These are phyloP conservation scores for Phialophora macrospora DNA, from an alignment of 2,329 filamentous ascomycete genomes.

Conservation along the genomic window DNA sequence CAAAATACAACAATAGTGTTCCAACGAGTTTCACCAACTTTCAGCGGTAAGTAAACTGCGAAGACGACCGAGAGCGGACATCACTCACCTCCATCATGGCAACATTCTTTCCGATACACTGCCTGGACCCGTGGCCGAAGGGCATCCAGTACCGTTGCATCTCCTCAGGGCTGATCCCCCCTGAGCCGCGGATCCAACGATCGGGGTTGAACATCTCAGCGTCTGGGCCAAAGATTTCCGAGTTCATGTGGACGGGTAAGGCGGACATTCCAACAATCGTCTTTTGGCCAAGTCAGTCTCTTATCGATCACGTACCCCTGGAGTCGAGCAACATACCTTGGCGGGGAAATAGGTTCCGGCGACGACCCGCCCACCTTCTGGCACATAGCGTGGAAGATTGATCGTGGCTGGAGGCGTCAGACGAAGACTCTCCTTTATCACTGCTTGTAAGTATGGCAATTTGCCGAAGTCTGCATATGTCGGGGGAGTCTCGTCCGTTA, in stretches of 20 bases:
- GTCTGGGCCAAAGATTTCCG: slow-evolving; percentile 10
- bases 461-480: slow-evolving; percentile 15
- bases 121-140: slow-evolving; percentile 14
- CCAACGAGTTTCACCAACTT: neutral
- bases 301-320: neutral
- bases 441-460: slow-evolving; percentile 11
- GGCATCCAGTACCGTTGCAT: slow-evolving; percentile 20
- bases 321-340: neutral
- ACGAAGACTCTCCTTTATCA: slow-evolving; percentile 15
- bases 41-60: neutral
- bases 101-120: slow-evolving; percentile 17
- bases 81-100: slow-evolving; percentile 18
- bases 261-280: slow-evolving; percentile 1
- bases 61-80: neutral
- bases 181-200: slow-evolving; percentile 8
- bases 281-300: neutral
- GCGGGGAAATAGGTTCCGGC: neutral
- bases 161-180: slow-evolving; percentile 12
- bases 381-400: slow-evolving; percentile 13
- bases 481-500: neutral
- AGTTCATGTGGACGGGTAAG: slow-evolving; percentile 6
- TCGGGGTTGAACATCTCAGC: slow-evolving; percentile 15
- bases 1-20: neutral
- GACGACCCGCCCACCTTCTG: neutral
- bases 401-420: slow-evolving; percentile 14